Percentiles rank a stretch among this genome's conserved stretches.
Conservation (phyloP, 2,329 filamentous ascomycete genomes). For the Proliferodiscus dingleyae region DNA sequence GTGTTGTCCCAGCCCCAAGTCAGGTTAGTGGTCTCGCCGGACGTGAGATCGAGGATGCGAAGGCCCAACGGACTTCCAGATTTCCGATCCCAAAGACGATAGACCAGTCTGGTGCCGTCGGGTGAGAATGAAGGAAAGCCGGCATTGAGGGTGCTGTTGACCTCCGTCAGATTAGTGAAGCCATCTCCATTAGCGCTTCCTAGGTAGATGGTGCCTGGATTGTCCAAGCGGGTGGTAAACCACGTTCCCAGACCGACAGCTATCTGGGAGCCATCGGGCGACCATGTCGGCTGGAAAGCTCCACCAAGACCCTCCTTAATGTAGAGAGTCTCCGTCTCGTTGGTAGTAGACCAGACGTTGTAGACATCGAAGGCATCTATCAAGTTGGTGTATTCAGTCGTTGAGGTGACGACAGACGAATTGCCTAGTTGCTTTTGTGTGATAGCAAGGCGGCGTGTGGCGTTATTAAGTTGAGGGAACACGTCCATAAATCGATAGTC, state of each 20-base stretch:
- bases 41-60: slow-evolving; percentile 30
- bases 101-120: slow-evolving; percentile 35
- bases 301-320: not conserved
- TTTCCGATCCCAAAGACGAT: slow-evolving; percentile 29
- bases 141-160: slow-evolving; percentile 32
- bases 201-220: slow-evolving; percentile 14
- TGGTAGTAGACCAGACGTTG: not conserved
- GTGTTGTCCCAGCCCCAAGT: slow-evolving; percentile 37
- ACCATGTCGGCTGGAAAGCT: slow-evolving; percentile 39
- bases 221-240: slow-evolving; percentile 33
- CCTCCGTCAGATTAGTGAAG: slow-evolving; percentile 31
- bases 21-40: slow-evolving; percentile 27
- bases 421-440: slow-evolving; percentile 39
- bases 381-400: slow-evolving; percentile 27
- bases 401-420: slow-evolving; percentile 33
- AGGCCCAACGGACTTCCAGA: slow-evolving; percentile 26
- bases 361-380: slow-evolving; percentile 28
- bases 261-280: slow-evolving; percentile 34
- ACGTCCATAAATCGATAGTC: slow-evolving; percentile 41
- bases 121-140: slow-evolving; percentile 38
- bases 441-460: slow-evolving; percentile 28
- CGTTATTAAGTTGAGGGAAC: slow-evolving; percentile 31
- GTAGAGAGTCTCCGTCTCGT: no score
- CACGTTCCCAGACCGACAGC: slow-evolving; percentile 37
- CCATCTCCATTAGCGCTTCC: slow-evolving; percentile 16